Base-by-base conservation (phyloP, 352 stramenopile genomes). In the Peronospora destructor region DNA sequence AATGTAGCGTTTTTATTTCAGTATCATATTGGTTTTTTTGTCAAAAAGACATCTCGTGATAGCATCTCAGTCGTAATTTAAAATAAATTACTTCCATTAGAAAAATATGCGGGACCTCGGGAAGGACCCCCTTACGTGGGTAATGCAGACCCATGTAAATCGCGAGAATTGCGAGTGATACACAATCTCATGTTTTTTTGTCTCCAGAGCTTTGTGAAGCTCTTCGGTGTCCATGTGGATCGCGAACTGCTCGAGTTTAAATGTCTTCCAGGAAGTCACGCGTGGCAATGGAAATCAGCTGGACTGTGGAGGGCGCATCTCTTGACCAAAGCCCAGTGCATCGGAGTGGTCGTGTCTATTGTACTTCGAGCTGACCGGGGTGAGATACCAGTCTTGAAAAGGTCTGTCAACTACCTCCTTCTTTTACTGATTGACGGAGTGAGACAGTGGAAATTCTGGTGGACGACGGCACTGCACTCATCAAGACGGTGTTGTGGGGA, bases 281-380 rank as follows among this genome's bases (percentile, higher is more conserved):
- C 62, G 49, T 87, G 75, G 78, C 58, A 43, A 14, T 71, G 55
- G 48, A 56, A 53, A 6, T 36, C 17, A 13, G 39, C 23, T 8
- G 53, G 44, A 4, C 25, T 69, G 19, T 68, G 45, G 53, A 47
- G 34, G 25, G 23, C 47, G 25, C 62, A 62, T 30, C 56, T 92
- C 21, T 40, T 90, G 37, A 90, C 79, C 6, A 88, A 90, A 40
- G 69, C 74, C 13, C 82, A 90, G 30, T 68, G 75, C 48, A 52
- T 68, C 7, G 82, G 82, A 13, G 52, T 86, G 0, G 45, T 89
- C 35, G 63, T 85, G 9, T 85, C 76, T 0, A 59, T 88, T 14
- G 58, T 83, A 10, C 49, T 73, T 32, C 74, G 75, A 4, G 28
- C 59, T 0, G 76, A 84, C 34, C 68, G 78, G 39, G 75, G 81